These are phyloP conservation scores for Eimeria necatrix DNA, from an alignment of 169 alveolate species.

Conservation along the genomic window DNA sequence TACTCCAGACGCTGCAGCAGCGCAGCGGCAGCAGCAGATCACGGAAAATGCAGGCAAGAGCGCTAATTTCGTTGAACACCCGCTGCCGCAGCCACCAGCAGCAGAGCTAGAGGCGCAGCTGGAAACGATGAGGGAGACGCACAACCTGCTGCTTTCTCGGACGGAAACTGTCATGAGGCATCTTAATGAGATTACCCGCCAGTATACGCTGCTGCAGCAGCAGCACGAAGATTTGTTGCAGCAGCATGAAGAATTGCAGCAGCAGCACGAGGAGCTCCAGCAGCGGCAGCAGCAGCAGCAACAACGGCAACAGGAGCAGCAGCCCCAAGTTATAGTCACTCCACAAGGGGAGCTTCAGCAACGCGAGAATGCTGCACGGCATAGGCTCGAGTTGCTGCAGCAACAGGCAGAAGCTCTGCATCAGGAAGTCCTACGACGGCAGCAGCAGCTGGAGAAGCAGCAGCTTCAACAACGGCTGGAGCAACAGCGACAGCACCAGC, in stretches of 20 bases:
- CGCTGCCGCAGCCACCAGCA: conserved; percentile 1
- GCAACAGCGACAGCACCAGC: conserved; percentile 23
- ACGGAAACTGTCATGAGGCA: conserved; percentile 22
- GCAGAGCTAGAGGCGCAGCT: conserved; percentile 8
- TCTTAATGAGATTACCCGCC: not conserved
- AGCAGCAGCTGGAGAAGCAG: conserved; percentile 58
- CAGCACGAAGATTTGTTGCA: conserved; percentile 48
- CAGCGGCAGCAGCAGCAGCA: not conserved
- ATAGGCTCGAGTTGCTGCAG: not conserved
- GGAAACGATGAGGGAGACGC: not conserved
- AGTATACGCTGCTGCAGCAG: conserved; percentile 54
- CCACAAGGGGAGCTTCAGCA: not conserved
- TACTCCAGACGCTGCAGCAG: conserved; percentile 12
- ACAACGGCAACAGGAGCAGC: conserved; percentile 45
- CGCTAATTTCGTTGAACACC: not conserved
- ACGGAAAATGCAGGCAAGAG: not conserved
- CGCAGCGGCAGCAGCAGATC: conserved; percentile 5
- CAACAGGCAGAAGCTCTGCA: conserved; percentile 4
- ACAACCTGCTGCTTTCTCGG: not conserved
- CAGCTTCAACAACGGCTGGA: not conserved
- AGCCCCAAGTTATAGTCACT: not conserved
- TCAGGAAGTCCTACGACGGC: not conserved
- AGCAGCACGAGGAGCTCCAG: conserved; percentile 22
- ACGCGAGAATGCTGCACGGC: not conserved
- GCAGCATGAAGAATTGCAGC: conserved; percentile 42